Percentiles rank a stretch among this genome's conserved stretches.
phyloP scores from a whole-genome alignment of 2,329 filamentous ascomycete species.

The Penicillium fuscoglaucum region DNA sequence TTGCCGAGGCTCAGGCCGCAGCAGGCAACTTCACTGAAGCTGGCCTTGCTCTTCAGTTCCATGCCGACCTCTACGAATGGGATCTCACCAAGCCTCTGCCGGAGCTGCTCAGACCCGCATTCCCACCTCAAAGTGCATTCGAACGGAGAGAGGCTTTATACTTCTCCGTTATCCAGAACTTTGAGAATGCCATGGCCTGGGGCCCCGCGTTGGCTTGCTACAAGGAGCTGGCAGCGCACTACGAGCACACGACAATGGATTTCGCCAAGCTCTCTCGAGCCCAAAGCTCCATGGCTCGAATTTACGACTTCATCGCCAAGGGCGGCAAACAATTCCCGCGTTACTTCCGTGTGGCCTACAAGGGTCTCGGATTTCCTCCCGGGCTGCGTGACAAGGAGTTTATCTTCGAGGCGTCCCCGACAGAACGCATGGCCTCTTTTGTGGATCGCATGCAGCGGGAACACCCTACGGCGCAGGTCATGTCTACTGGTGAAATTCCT shows the following conservation, averaged over 20 bases:
- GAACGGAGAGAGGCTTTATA: slow-evolving; percentile 91
- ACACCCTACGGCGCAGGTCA: slow-evolving; percentile 80
- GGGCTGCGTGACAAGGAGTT: slow-evolving; percentile 86
- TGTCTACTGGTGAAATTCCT: slow-evolving; percentile 68
- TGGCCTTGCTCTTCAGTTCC: slow-evolving; percentile 81
- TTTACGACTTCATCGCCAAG: slow-evolving; percentile 85
- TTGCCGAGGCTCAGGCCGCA: slow-evolving; percentile 74
- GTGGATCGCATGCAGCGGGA: slow-evolving; percentile 90
- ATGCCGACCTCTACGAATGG: slow-evolving; percentile 93
- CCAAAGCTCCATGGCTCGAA: slow-evolving; percentile 84
- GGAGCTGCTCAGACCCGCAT: slow-evolving; percentile 69
- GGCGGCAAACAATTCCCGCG: slow-evolving; percentile 75
- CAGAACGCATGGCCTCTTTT: slow-evolving; percentile 76
- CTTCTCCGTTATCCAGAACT: slow-evolving; percentile 92
- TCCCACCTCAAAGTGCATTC: slow-evolving; percentile 81
- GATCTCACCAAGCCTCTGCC: slow-evolving; percentile 68
- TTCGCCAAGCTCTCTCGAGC: slow-evolving; percentile 88
- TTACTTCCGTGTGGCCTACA: slow-evolving; percentile 90
- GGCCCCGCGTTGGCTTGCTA: slow-evolving; percentile 84
- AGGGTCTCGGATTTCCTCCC: slow-evolving; percentile 81
- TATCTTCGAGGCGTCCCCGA: slow-evolving; percentile 79
- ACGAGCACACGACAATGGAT: slow-evolving; percentile 85
- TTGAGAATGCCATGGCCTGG: slow-evolving; percentile 94
- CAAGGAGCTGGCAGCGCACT: slow-evolving; percentile 86
- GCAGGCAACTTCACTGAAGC: slow-evolving; percentile 82